phyloP scores from a whole-genome alignment of 805 yeast species.

The Isabelozyma rhagii region DNA sequence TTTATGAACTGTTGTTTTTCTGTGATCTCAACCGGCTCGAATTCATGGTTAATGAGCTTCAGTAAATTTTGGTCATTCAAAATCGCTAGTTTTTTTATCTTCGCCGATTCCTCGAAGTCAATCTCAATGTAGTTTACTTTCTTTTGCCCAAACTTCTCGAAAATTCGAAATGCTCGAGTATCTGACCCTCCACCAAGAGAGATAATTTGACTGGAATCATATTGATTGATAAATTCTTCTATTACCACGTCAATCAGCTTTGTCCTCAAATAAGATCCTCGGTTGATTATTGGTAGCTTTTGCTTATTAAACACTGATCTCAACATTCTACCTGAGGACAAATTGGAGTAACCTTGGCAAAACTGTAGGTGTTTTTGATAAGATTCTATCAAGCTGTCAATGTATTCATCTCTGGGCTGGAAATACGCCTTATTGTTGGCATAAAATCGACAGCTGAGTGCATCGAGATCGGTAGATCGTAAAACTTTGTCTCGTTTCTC shows the following conservation, averaged over 20 bases:
- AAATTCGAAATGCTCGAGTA: conserved; percentile 56
- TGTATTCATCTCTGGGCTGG: conserved; percentile 33
- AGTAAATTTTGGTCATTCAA: conserved; percentile 23
- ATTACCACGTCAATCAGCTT: conserved; percentile 47
- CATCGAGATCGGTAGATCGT: conserved; percentile 66
- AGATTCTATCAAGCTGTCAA: conserved; percentile 31
- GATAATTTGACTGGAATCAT: conserved; percentile 46
- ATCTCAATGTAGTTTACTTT: conserved; percentile 51
- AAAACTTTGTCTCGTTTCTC: conserved; percentile 42
- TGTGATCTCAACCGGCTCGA: conserved; percentile 2
- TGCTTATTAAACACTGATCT: conserved; percentile 36
- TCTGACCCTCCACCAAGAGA: conserved; percentile 85
- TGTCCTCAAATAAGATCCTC: conserved; percentile 68
- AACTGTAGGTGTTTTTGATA: conserved; percentile 35
- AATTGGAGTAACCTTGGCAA: conserved; percentile 34
- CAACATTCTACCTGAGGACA: conserved; percentile 40
- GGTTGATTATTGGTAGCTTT: conserved; percentile 63
- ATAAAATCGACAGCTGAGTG: conserved; percentile 60
- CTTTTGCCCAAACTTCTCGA: conserved; percentile 23
- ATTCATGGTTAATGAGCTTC: conserved; percentile 15
- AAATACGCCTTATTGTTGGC: conserved; percentile 50
- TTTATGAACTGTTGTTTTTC: conserved; percentile 20
- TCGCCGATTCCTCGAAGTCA: conserved; percentile 57
- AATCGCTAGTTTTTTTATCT: conserved; percentile 51
- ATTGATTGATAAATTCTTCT: conserved; percentile 35